Conservation (phyloP, 352 stramenopile genomes). For the Globisporangium orthogonon region DNA sequence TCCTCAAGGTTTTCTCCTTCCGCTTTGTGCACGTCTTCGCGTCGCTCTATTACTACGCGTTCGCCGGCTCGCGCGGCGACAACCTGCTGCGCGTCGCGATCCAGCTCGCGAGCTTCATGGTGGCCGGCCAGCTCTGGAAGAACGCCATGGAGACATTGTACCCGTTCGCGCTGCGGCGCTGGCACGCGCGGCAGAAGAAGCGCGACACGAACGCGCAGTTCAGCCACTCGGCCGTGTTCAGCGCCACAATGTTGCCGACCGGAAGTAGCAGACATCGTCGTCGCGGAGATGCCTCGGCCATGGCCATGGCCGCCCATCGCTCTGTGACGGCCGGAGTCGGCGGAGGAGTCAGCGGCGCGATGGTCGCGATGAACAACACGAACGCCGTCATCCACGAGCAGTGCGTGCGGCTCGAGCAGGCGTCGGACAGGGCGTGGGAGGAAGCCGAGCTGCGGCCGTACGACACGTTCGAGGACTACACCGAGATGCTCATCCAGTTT, state of each 20-base stretch:
- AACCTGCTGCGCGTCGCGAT: slow-evolving; percentile 88
- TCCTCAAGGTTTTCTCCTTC: slow-evolving; percentile 98
- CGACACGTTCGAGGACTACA: slow-evolving; percentile 95
- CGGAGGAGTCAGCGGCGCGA: not conserved
- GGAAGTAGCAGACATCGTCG: not conserved
- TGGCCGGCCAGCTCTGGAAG: slow-evolving; percentile 91
- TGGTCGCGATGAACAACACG: slow-evolving; percentile 11
- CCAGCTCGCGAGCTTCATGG: slow-evolving; percentile 91
- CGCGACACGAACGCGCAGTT: slow-evolving; percentile 53
- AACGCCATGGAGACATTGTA: slow-evolving; percentile 90
- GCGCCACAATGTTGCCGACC: slow-evolving; percentile 11
- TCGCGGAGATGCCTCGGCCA: slow-evolving; percentile 11
- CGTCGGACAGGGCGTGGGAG: slow-evolving; percentile 82
- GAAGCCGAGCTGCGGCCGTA: slow-evolving; percentile 88
- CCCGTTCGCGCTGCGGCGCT: slow-evolving; percentile 50
- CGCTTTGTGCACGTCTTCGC: slow-evolving; percentile 96
- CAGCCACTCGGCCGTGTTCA: slow-evolving; percentile 58
- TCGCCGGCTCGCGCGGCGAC: slow-evolving; percentile 36
- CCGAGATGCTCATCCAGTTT: slow-evolving; percentile 93
- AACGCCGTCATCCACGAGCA: slow-evolving; percentile 72
- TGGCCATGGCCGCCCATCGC: slow-evolving; percentile 5
- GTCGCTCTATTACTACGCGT: slow-evolving; percentile 96
- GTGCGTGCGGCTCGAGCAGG: slow-evolving; percentile 75
- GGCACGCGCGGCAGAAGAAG: slow-evolving; percentile 46
- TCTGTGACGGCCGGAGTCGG: not conserved